Conservation (phyloP, 1,284 basidiomycete species). For the Erythrobasidium hasegawianum region DNA sequence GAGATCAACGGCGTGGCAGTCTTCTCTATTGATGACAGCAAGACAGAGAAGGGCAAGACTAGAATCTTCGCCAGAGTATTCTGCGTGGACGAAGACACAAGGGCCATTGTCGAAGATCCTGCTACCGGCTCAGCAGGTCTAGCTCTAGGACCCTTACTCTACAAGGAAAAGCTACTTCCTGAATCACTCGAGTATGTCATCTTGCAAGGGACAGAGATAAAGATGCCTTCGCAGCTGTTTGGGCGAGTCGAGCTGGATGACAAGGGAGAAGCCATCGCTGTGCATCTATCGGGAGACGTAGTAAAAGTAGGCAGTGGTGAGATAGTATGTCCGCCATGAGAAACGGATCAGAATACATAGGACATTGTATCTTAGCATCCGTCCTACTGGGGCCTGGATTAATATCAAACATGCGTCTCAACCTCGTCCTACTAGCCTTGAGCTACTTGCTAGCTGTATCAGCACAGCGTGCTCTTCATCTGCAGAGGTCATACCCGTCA, state of each 20-base stretch:
- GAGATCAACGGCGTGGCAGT: background rate
- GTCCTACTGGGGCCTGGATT: no score
- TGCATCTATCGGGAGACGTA: constrained; percentile 18
- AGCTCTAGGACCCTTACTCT: constrained; percentile 25
- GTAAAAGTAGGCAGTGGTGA: constrained; percentile 18
- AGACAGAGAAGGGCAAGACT: constrained; percentile 1
- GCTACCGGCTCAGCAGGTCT: constrained; percentile 33
- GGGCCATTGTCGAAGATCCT: constrained; percentile 18
- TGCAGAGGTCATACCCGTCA: constrained; percentile 11
- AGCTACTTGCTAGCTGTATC: no score
- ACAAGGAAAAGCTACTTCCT: constrained; percentile 9
- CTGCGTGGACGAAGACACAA: constrained; percentile 7
- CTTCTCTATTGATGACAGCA: constrained; percentile 10
- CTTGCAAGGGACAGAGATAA: constrained; percentile 15
- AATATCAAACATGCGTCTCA: no score
- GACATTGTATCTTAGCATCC: no score
- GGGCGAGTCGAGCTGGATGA: constrained; percentile 9
- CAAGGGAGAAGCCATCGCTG: background rate
- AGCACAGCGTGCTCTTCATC: background rate
- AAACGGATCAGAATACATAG: no score
- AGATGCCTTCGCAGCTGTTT: constrained; percentile 23
- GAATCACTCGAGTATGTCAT: constrained; percentile 16
- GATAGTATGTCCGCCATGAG: constrained; percentile 1
- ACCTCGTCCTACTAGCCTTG: no score
- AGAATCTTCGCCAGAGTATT: constrained; percentile 22